Base-by-base conservation (phyloP, 345 rosid genomes). In the Adansonia digitata region DNA sequence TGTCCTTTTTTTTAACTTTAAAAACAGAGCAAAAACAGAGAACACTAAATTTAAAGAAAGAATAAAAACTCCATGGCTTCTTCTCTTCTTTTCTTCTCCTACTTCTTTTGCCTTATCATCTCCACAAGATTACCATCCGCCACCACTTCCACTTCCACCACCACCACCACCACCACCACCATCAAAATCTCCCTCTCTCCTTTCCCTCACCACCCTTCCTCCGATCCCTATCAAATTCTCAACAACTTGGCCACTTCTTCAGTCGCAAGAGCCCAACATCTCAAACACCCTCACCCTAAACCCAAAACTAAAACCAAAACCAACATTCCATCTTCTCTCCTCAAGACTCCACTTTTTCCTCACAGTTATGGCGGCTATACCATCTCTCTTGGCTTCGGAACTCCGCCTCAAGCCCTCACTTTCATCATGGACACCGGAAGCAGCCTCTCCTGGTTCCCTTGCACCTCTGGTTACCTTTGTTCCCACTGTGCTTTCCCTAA, bases 361-460 rank as follows among this genome's bases (percentile, higher is more conserved):
- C 90, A 79, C 22, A 80, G 94, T 86, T 94, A 88, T 69, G 98
- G 97, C 24, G 97, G 85, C 29, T 92, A 92, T 85, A 85, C 94
- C 2, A 77, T 94, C 18, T 85, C 89, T 7, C 93, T 94, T 72
- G 81, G 82, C 85, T 91, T 92, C 74, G 98, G 98, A 3, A 91
- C 93, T 5, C 97, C 97, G 22, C 86, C 94, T 2, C 97, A 92
- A 77, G 68, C 81, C 17, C 71, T 79, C 70, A 74, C 82, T 11
- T 84, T 91, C 79, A 42, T 91, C 40, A 81, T 92, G 85, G 98
- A 94, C 79, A 89, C 98, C 0, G 98, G 98, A 24, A 89, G 94
- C 61, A 86, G 91, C 61, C 94, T 94, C 29, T 88, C 90, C 35
- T 91, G 98, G 98, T 88, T 91, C 60, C 98, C 97, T 37, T 94